Percentiles rank a stretch among this genome's conserved stretches.
These are phyloP conservation scores for Primulina huaijiensis DNA, from an alignment of 257 asterid species.

Conservation along the genomic window DNA sequence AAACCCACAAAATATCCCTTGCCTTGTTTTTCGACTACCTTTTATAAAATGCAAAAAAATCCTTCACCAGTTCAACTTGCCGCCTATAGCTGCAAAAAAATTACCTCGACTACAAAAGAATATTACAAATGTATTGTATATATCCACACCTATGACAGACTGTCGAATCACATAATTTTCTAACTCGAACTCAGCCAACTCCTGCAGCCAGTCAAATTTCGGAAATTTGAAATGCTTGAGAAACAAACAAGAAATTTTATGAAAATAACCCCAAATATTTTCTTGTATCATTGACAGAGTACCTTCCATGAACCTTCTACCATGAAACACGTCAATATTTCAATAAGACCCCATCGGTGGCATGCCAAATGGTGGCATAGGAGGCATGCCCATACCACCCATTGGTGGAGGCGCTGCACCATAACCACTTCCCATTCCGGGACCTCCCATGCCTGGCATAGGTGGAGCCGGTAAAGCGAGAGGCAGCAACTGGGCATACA, in stretches of 20 bases:
- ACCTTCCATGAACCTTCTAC: not conserved
- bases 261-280: conserved; percentile 8
- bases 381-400: conserved; percentile 64
- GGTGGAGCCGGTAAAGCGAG: conserved; percentile 59
- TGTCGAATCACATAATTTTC: conserved; percentile 21
- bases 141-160: conserved; percentile 33
- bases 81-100: conserved; percentile 57
- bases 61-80: conserved; percentile 26
- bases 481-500: conserved; percentile 58
- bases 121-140: conserved; percentile 35
- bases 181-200: too few species aligned
- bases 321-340: not conserved
- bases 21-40: too few species aligned
- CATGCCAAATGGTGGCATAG: conserved; percentile 56
- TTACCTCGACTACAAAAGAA: conserved; percentile 48
- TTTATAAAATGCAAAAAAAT: conserved; percentile 33
- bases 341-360: conserved; percentile 57
- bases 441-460: conserved; percentile 59
- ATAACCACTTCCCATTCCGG: conserved; percentile 49
- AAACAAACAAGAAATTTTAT: conserved; percentile 24
- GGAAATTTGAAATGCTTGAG: conserved; percentile 1
- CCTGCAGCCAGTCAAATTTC: not conserved
- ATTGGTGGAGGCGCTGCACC: conserved; percentile 40
- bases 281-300: not conserved
- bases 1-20: too few species aligned